phyloP scores from a whole-genome alignment of 495 filamentous ascomycete genomes.

The Neurospora tetrasperma region DNA sequence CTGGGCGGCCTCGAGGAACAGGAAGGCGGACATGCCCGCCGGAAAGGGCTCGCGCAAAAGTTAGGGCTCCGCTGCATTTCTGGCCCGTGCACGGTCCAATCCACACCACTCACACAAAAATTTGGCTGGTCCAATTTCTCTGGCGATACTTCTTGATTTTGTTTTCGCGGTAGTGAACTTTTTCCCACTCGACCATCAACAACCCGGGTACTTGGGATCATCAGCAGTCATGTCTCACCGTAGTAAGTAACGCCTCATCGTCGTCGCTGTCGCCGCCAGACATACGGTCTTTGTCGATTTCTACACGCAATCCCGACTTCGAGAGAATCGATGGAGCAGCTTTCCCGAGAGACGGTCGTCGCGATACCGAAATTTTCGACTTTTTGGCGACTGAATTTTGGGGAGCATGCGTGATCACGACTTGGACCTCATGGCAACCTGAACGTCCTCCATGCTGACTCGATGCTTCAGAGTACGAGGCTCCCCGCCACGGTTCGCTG shows the following conservation, averaged over 20 bases:
- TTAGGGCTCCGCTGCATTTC: conserved; percentile 26
- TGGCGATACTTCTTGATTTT: conserved; percentile 10
- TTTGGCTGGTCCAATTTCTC: conserved; percentile 14
- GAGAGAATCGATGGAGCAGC: background rate
- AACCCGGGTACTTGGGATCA: conserved; percentile 9
- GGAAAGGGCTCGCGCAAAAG: background rate
- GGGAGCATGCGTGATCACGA: background rate
- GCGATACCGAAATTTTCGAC: background rate
- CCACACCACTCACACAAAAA: conserved; percentile 24
- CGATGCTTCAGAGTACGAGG: conserved; percentile 68
- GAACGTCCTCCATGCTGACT: conserved; percentile 10
- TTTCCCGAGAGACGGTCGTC: background rate
- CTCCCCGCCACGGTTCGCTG: conserved; percentile 95
- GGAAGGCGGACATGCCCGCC: background rate
- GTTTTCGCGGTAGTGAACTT: conserved; percentile 14
- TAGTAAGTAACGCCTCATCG: conserved; percentile 18
- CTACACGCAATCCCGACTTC: background rate
- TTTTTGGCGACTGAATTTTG: background rate
- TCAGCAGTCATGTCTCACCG: conserved; percentile 30
- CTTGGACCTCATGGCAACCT: background rate
- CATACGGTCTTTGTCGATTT: background rate
- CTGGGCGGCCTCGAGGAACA: background rate
- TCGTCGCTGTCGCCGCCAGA: background rate
- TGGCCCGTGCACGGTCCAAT: conserved; percentile 11
- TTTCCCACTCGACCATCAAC: conserved; percentile 19